Conservation (phyloP, 352 stramenopile genomes). For the Globisporangium mamillatum region DNA sequence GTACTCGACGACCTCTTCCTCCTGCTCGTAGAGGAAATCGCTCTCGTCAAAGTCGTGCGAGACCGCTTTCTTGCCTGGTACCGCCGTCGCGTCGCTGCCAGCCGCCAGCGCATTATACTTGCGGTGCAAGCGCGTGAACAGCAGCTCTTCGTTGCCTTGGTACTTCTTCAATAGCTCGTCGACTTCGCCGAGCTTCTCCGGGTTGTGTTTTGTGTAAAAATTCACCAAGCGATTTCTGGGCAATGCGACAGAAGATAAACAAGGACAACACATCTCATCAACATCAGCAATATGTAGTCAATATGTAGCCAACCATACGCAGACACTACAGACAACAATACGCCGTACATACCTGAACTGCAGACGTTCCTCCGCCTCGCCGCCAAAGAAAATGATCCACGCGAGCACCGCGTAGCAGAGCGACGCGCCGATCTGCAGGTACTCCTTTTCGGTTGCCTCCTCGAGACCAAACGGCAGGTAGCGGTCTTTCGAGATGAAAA, state of each 20-base stretch:
- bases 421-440: slow-evolving; percentile 37
- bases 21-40: slow-evolving; percentile 47
- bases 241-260: background rate
- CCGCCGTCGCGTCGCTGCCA: slow-evolving; percentile 8
- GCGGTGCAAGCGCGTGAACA: slow-evolving; percentile 70
- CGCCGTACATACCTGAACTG: slow-evolving; percentile 39
- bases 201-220: slow-evolving; percentile 81
- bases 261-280: slow-evolving; percentile 3
- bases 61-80: slow-evolving; percentile 26
- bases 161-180: slow-evolving; percentile 73
- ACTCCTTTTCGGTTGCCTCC: slow-evolving; percentile 39
- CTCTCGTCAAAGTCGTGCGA: slow-evolving; percentile 40
- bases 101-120: slow-evolving; percentile 75
- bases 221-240: slow-evolving; percentile 33
- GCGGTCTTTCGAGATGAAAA: slow-evolving; percentile 47
- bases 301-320: too few species aligned
- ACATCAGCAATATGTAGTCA: background rate
- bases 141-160: slow-evolving; percentile 69
- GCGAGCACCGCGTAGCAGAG: slow-evolving; percentile 45
- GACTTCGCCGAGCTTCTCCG: slow-evolving; percentile 57
- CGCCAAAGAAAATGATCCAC: slow-evolving; percentile 49
- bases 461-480: slow-evolving; percentile 29
- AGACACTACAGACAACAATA: background rate
- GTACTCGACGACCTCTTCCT: slow-evolving; percentile 35
- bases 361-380: slow-evolving; percentile 30